Conservation (phyloP, 169 alveolate genomes). For the Plasmodium berghei region DNA sequence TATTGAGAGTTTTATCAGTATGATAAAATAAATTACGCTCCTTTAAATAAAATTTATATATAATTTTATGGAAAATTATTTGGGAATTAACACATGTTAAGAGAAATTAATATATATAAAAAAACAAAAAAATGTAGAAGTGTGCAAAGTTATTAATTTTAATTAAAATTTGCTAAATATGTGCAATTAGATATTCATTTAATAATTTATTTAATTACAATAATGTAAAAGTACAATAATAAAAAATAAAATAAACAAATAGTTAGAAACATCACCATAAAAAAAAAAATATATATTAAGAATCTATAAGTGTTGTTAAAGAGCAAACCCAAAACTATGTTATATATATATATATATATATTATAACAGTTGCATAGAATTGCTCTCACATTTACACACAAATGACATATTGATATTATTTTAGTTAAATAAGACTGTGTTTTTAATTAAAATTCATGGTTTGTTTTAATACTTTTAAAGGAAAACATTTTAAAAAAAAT, state of each 20-base stretch:
- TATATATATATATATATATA: conserved; percentile 2
- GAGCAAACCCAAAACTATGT: not conserved
- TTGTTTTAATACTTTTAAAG: conserved; percentile 7
- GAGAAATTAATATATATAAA: too few species aligned
- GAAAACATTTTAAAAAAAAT: conserved; percentile 12
- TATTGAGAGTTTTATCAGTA: too few species aligned
- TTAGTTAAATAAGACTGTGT: conserved; percentile 14
- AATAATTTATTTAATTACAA: conserved; percentile 16
- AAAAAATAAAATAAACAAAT: conserved; percentile 14
- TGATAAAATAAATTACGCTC: conserved; percentile 29
- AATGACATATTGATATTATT: conserved; percentile 21
- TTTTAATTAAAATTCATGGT: conserved; percentile 35
- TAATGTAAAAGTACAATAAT: conserved; percentile 3
- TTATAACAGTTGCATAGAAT: not conserved
- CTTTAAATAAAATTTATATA: not conserved
- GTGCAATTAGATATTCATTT: conserved; percentile 15
- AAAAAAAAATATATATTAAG: conserved; percentile 1
- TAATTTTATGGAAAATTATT: too few species aligned
- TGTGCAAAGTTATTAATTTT: conserved; percentile 47
- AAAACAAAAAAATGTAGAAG: conserved; percentile 17
- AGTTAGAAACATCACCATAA: conserved; percentile 10
- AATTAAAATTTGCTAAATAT: not conserved
- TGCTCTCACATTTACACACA: conserved; percentile 17
- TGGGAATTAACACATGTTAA: too few species aligned
- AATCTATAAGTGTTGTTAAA: conserved; percentile 26